phyloP scores from a whole-genome alignment of 2,329 filamentous ascomycete genomes.

The Leptosphaerulina australis region DNA sequence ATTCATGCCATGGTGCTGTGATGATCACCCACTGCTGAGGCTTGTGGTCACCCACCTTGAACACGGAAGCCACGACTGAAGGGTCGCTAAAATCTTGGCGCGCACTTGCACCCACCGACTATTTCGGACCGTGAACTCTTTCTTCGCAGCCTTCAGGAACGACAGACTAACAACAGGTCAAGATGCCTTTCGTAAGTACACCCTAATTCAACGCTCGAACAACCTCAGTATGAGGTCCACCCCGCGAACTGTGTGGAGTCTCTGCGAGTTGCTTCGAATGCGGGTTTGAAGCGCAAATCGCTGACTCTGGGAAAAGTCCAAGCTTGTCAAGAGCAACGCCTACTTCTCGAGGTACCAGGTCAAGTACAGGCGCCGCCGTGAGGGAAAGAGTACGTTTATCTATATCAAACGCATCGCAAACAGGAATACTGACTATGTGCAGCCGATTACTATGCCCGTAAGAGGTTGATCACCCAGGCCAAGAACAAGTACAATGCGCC shows the following conservation, averaged over 20 bases:
- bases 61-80: conserved; percentile 15
- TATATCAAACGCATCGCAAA: not conserved
- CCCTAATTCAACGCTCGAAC: conserved; percentile 27
- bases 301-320: conserved; percentile 94
- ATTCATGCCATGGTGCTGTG: not conserved
- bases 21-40: conserved; percentile 8
- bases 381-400: conserved; percentile 90
- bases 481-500: conserved; percentile 99
- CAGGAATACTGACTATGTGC: conserved; percentile 60
- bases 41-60: conserved; percentile 34
- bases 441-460: conserved; percentile 99
- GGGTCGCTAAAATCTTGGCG: conserved; percentile 27
- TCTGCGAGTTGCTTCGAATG: conserved; percentile 91
- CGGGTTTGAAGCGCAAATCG: conserved; percentile 98
- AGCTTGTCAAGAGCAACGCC: conserved; percentile 94
- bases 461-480: conserved; percentile 99
- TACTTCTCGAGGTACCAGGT: conserved; percentile 99
- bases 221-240: conserved; percentile 26
- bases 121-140: conserved; percentile 30
- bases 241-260: conserved; percentile 47
- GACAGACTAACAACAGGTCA: conserved; percentile 38
- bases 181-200: conserved; percentile 58
- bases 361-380: conserved; percentile 97
- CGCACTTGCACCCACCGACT: conserved; percentile 19
- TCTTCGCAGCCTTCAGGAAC: conserved; percentile 33